Evolutionary conservation across 2,329 filamentous ascomycete genomes (phyloP), one percentile per base, ranked within the genome.

Genomic region (Penicillium sp.): DNA sequence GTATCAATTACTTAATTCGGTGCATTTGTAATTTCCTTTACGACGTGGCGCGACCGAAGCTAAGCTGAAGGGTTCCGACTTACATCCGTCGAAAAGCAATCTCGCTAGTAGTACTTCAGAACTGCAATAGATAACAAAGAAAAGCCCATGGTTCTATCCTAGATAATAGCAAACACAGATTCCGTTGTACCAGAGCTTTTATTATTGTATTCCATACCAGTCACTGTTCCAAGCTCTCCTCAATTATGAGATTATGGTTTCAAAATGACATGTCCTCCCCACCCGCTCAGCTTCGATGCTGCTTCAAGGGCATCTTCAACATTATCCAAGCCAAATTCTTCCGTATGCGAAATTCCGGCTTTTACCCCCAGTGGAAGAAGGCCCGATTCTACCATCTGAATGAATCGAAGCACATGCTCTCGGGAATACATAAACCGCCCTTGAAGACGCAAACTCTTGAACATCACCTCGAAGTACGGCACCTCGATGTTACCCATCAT

Each of bases 391-490:
- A 44, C 16, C 62, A 65, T 65, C 27, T 65, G 54, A 35, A 65
- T 59, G 6, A 65, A 13, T 33, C 54, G 55, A 24, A 54, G 10
- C 4, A 63, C 33, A 54, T 65, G 60, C 3, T 35, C 22, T 14
- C 60, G 55, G 2, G 22, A 19, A 56, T 65, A 65, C 62, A 65
- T 65, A 24, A 62, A 65, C 7, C 60, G 58, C 2, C 60, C 62
- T 27, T 65, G 60, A 11, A 63, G 40, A 31, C 58, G 54, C 11
- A 65, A 46, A 33, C 58, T 65, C 46, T 59, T 58, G 27, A 62
- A 60, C 60, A 60, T 62, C 13, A 64, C n/a, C 2, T 62, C 62
- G 14, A 63, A 41, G 56, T 63, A 60, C 7, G 53, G 53, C 10
- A 60, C 10, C 1, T 56, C 19, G 9, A 59, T 51, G 35, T 55